Percentiles rank a stretch among this genome's conserved stretches.
Conservation (phyloP, 2,329 filamentous ascomycete genomes). For the Diaporthe aspalathi region DNA sequence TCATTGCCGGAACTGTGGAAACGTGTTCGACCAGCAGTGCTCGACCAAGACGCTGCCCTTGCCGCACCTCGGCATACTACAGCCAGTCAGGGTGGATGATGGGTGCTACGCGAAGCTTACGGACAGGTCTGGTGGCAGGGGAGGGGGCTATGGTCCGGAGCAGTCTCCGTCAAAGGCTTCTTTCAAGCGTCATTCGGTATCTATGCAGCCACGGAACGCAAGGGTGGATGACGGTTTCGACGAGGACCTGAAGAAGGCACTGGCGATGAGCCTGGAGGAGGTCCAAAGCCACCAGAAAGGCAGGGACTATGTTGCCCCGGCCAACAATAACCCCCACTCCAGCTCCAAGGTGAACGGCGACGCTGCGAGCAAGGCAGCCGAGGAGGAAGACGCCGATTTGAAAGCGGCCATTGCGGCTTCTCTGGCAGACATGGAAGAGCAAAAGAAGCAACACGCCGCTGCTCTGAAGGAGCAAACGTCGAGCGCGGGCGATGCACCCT, state of each 20-base stretch:
- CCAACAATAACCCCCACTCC: conserved; percentile 49
- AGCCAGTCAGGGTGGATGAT: conserved; percentile 93
- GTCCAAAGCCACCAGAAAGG: conserved; percentile 76
- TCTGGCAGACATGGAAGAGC: conserved; percentile 95
- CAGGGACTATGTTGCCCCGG: conserved; percentile 74
- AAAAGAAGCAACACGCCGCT: conserved; percentile 90
- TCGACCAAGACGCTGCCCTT: conserved; percentile 89
- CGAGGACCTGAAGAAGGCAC: conserved; percentile 90
- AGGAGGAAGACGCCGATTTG: conserved; percentile 92
- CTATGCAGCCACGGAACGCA: conserved; percentile 91
- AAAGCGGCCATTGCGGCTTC: conserved; percentile 97
- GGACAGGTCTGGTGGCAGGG: conserved; percentile 71
- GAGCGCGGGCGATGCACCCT: conserved; percentile 58
- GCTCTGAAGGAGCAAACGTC: conserved; percentile 81
- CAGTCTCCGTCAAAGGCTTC: conserved; percentile 58
- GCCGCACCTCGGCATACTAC: conserved; percentile 91
- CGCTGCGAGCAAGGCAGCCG: conserved; percentile 54
- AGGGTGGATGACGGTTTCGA: conserved; percentile 92
- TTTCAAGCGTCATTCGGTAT: conserved; percentile 70
- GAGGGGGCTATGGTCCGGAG: conserved; percentile 49
- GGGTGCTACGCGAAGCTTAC: conserved; percentile 93
- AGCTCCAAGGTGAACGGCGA: conserved; percentile 52
- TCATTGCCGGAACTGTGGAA: conserved; percentile 97
- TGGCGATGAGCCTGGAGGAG: conserved; percentile 98
- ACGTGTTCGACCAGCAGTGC: conserved; percentile 96